A percentile compares a stretch with the other conserved stretches of the same genome.
Conservation (phyloP, 1,139 yeast genomes). For the Nakaseomyces nivariensis region DNA sequence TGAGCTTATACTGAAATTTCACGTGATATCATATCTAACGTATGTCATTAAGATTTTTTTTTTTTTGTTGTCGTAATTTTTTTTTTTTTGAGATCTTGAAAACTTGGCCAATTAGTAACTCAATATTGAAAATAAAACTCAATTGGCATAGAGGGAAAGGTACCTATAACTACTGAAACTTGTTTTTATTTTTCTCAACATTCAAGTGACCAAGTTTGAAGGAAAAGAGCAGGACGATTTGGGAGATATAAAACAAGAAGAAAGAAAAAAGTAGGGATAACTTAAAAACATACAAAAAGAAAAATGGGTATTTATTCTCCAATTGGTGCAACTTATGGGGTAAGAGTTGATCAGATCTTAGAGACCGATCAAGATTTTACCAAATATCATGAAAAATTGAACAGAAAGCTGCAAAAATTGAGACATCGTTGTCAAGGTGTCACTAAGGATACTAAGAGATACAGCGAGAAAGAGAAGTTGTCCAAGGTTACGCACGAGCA, state of each 20-base stretch:
- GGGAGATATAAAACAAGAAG: too few relatives aligned
- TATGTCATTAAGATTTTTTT: neutral
- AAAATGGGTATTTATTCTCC: conserved; percentile 24
- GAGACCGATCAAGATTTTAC: conserved; percentile 24
- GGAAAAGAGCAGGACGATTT: too few relatives aligned
- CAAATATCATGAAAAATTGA: conserved; percentile 26
- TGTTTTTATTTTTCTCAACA: too few relatives aligned
- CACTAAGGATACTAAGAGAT: conserved; percentile 25
- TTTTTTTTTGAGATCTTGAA: neutral
- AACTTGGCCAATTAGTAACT: too few relatives aligned
- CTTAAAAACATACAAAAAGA: neutral
- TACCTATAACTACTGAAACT: too few relatives aligned
- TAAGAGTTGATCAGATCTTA: conserved; percentile 24
- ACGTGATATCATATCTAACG: neutral
- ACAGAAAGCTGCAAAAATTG: conserved; percentile 23
- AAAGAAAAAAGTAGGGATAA: neutral
- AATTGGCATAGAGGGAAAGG: neutral
- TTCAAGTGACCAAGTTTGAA: too few relatives aligned
- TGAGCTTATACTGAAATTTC: neutral
- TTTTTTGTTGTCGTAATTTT: neutral
- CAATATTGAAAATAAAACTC: neutral
- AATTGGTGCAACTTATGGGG: conserved; percentile 26
- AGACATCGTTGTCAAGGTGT: conserved; percentile 25
- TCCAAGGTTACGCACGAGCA: conserved; percentile 16
- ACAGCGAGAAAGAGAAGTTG: conserved; percentile 21